Conservation (phyloP, 768 basidiomycete species). For the Phanerochaete carnosa region DNA sequence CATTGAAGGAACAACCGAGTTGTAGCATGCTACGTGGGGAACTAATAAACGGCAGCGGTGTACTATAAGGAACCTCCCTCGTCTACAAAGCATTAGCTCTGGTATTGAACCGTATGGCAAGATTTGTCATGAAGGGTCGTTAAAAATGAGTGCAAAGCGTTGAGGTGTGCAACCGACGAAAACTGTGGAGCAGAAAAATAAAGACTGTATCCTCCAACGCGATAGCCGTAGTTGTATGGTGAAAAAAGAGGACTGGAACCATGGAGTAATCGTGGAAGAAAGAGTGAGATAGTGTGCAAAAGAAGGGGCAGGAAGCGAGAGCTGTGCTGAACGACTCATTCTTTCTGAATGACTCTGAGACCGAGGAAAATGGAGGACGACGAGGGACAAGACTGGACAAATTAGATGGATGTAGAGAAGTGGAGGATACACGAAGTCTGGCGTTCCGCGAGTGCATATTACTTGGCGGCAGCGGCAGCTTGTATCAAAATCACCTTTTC, state of each 20-base stretch:
- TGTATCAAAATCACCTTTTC: constrained; percentile 55
- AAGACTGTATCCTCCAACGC: not conserved
- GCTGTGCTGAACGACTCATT: not conserved
- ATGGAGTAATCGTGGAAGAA: not conserved
- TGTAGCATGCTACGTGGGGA: not conserved
- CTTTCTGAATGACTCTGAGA: constrained; percentile 5
- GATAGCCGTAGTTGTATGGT: not conserved
- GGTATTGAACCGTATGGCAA: not conserved
- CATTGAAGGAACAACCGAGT: not conserved
- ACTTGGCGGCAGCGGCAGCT: constrained; percentile 19
- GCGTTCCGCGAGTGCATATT: not conserved
- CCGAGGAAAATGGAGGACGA: not conserved
- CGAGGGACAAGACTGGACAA: not conserved
- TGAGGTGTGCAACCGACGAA: not conserved
- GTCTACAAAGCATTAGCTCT: not conserved
- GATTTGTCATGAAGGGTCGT: not conserved
- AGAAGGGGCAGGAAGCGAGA: not conserved
- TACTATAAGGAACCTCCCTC: not conserved
- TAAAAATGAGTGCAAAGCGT: not conserved
- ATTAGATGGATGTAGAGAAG: not conserved
- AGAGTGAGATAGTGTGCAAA: not conserved
- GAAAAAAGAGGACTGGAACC: not conserved
- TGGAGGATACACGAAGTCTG: not conserved
- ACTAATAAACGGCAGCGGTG: not conserved
- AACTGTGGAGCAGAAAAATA: not conserved